Evolutionary conservation across 2,329 filamentous ascomycete species (phyloP).

Genomic region (Trichoderma gracile): DNA sequence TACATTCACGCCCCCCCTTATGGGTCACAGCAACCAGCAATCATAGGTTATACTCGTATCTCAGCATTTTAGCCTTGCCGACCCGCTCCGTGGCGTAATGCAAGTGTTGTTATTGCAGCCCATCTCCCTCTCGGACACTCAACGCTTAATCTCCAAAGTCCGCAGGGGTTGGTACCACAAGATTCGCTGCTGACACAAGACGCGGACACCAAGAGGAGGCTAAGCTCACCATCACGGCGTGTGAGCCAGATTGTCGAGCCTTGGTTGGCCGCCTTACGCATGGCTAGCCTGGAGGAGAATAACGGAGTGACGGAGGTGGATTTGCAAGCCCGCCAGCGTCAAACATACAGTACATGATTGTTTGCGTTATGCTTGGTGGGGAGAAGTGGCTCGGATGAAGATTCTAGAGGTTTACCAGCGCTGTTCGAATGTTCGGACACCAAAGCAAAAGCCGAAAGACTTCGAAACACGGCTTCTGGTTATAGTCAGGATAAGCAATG

Average conservation of each 20-base stretch:
- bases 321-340: neutral
- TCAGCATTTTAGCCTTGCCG: neutral
- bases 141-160: constrained; percentile 12
- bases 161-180: neutral
- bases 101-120: neutral
- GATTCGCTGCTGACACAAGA: neutral
- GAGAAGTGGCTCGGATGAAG: neutral
- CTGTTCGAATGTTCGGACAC: neutral
- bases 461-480: neutral
- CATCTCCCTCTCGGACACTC: constrained; percentile 6
- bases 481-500: too few species aligned
- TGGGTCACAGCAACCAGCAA: neutral
- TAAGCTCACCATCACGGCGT: constrained; percentile 14
- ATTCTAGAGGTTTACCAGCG: neutral
- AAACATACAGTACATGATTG: neutral
- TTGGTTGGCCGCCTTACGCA: constrained; percentile 15
- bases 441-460: neutral
- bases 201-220: neutral
- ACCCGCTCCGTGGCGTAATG: constrained; percentile 7
- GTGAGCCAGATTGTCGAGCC: constrained; percentile 17
- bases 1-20: constrained; percentile 1
- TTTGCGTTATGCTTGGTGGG: neutral
- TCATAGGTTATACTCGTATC: too few species aligned
- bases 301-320: constrained; percentile 15
- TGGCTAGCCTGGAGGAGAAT: neutral